Conservation (phyloP, 805 yeast species). For the Lachancea quebecensis region DNA sequence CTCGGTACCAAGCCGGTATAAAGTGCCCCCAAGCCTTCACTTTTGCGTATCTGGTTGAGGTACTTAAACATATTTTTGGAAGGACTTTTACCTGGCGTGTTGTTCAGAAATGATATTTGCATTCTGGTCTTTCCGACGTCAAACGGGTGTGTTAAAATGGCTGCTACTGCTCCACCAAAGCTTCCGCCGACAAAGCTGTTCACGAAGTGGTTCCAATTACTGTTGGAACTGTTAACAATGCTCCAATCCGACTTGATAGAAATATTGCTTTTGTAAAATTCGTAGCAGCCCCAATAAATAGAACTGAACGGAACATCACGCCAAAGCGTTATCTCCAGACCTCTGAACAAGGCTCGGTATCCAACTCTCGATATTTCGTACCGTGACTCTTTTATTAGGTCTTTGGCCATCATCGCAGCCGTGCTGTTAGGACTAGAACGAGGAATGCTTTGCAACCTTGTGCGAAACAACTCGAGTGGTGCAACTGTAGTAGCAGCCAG, state of each 20-base stretch:
- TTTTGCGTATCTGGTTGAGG: constrained; percentile 52
- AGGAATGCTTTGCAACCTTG: constrained; percentile 87
- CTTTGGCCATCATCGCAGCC: constrained; percentile 32
- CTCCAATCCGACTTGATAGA: constrained; percentile 6
- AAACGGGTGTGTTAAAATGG: constrained; percentile 84
- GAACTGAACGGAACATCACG: constrained; percentile 97
- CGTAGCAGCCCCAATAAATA: constrained; percentile 88
- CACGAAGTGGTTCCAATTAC: constrained; percentile 42
- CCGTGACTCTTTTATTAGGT: constrained; percentile 48
- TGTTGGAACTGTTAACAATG: neutral
- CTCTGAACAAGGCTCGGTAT: constrained; percentile 62
- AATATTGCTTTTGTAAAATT: constrained; percentile 37
- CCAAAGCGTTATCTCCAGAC: constrained; percentile 84
- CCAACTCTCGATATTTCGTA: constrained; percentile 53
- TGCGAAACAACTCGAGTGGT: constrained; percentile 81
- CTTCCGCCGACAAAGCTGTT: constrained; percentile 78
- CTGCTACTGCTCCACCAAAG: constrained; percentile 76
- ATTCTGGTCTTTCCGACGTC: constrained; percentile 95
- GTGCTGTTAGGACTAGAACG: constrained; percentile 30
- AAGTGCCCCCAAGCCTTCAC: constrained; percentile 78
- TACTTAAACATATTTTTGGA: constrained; percentile 55
- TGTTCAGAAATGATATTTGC: constrained; percentile 46
- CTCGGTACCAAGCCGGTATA: constrained; percentile 85
- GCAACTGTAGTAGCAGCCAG: constrained; percentile 80
- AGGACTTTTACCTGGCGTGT: constrained; percentile 5